A percentile compares a stretch with the other conserved stretches of the same genome.
phyloP scores from a whole-genome alignment of 2,329 filamentous ascomycete species.

The Fusarium sp. region DNA sequence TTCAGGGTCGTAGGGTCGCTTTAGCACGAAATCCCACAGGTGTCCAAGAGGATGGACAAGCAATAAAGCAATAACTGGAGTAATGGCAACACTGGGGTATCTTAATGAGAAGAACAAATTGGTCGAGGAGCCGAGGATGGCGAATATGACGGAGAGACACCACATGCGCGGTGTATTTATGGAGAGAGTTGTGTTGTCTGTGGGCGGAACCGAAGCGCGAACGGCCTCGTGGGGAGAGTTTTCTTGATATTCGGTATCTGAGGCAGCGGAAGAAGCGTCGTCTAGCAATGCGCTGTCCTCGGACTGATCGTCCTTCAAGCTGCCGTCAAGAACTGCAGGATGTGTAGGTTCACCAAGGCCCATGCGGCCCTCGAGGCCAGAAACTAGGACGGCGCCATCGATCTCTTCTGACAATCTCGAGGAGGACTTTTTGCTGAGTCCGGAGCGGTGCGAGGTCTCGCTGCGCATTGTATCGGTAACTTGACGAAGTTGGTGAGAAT shows the following conservation, averaged over 20 bases:
- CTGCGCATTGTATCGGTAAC: slow-evolving; percentile 51
- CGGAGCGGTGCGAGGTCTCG: slow-evolving; percentile 49
- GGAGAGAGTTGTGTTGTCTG: slow-evolving; percentile 80
- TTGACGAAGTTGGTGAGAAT: slow-evolving; percentile 49
- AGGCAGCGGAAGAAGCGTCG: slow-evolving; percentile 54
- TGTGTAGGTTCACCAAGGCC: slow-evolving; percentile 61
- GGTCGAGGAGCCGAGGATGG: slow-evolving; percentile 82
- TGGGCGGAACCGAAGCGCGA: slow-evolving; percentile 80
- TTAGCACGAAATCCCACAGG: slow-evolving; percentile 79
- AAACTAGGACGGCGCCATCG: slow-evolving; percentile 62
- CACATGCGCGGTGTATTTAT: slow-evolving; percentile 92
- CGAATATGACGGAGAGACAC: slow-evolving; percentile 81
- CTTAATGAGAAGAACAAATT: slow-evolving; percentile 90
- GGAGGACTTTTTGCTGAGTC: slow-evolving; percentile 46
- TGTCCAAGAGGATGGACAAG: slow-evolving; percentile 86
- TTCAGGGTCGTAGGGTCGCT: slow-evolving; percentile 66
- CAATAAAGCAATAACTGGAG: slow-evolving; percentile 86
- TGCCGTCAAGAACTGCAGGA: slow-evolving; percentile 57
- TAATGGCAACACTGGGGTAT: slow-evolving; percentile 91
- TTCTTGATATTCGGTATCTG: slow-evolving; percentile 67
- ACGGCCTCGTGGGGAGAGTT: slow-evolving; percentile 84
- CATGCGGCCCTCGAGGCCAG: slow-evolving; percentile 65
- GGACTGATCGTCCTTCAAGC: slow-evolving; percentile 54
- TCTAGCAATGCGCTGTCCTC: slow-evolving; percentile 53
- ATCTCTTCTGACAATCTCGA: slow-evolving; percentile 61